phyloP scores from a whole-genome alignment of 768 basidiomycete species.

The Serendipita sp. region DNA sequence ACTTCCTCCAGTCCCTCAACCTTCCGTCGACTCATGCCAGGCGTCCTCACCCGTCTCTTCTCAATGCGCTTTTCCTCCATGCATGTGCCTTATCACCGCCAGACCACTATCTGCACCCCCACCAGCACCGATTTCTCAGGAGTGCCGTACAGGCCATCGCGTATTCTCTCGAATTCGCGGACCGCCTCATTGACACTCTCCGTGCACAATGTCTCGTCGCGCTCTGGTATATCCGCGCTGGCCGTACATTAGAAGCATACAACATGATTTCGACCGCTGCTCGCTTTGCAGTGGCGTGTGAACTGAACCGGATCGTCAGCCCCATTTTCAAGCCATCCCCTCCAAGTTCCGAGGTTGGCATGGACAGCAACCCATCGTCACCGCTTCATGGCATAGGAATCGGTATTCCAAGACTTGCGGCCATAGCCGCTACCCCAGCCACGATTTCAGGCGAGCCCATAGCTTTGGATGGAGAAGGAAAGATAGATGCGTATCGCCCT shows the following conservation, averaged over 20 bases:
- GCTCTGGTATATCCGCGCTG: slow-evolving; percentile 46
- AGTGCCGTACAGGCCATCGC: slow-evolving; percentile 39
- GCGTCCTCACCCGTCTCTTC: slow-evolving; percentile 54
- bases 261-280: slow-evolving; percentile 58
- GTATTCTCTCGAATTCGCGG: slow-evolving; percentile 52
- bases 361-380: not conserved
- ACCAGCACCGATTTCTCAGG: slow-evolving; percentile 41
- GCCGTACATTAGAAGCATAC: slow-evolving; percentile 46
- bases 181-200: slow-evolving; percentile 37
- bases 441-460: not conserved
- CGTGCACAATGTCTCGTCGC: slow-evolving; percentile 61
- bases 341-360: not conserved
- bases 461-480: not conserved
- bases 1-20: slow-evolving; percentile 43
- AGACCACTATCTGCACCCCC: slow-evolving; percentile 41
- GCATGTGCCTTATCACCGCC: slow-evolving; percentile 66
- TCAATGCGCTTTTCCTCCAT: slow-evolving; percentile 73
- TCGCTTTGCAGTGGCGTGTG: slow-evolving; percentile 54
- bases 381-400: not conserved
- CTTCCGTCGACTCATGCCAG: slow-evolving; percentile 27
- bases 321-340: slow-evolving; percentile 2
- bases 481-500: slow-evolving; percentile 6
- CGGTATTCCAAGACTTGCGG: not conserved
- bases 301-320: slow-evolving; percentile 38
- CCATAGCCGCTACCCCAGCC: not conserved